These are phyloP conservation scores for Tetracentron sinense DNA, from an alignment of 164 flowering plant species.

Conservation along the genomic window DNA sequence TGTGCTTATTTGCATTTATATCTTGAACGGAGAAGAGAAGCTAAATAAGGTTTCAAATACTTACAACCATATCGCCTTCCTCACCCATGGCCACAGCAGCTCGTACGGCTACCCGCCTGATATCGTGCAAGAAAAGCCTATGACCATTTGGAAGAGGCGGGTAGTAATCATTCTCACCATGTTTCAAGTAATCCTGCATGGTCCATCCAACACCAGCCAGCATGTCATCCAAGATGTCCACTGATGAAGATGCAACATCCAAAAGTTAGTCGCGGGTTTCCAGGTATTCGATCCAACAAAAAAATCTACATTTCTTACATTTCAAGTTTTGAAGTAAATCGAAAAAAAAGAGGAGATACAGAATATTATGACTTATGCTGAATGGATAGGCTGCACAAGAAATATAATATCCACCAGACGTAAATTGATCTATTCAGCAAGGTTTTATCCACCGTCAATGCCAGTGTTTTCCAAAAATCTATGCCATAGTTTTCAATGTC, in stretches of 20 bases:
- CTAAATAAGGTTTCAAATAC: slow-evolving; percentile 27
- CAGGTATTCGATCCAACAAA: not conserved
- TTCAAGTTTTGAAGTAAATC: not conserved
- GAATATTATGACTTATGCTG: not conserved
- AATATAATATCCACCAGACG: not conserved
- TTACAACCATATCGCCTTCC: slow-evolving; percentile 98
- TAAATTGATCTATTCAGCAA: not conserved
- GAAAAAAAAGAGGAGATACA: not conserved
- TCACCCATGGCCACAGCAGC: slow-evolving; percentile 99
- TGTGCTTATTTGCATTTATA: not conserved
- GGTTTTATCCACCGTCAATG: not conserved
- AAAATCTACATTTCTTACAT: not conserved
- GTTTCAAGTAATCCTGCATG: slow-evolving; percentile 88
- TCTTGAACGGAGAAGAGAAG: not conserved
- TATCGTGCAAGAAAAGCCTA: slow-evolving; percentile 86
- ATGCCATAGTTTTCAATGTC: not conserved
- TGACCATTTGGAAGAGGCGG: slow-evolving; percentile 96
- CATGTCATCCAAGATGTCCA: slow-evolving; percentile 98
- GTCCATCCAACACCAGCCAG: slow-evolving; percentile 93
- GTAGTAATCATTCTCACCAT: slow-evolving; percentile 92
- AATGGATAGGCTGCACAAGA: not conserved
- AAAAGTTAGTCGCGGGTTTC: slow-evolving; percentile 11
- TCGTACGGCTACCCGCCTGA: slow-evolving; percentile 92
- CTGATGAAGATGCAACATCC: slow-evolving; percentile 35
- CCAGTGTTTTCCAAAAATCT: not conserved